Evolutionary conservation across 2,329 filamentous ascomycete genomes (phyloP), one percentile per base, ranked within the genome.

Genomic region (Aaosphaeria pasadenensis): DNA sequence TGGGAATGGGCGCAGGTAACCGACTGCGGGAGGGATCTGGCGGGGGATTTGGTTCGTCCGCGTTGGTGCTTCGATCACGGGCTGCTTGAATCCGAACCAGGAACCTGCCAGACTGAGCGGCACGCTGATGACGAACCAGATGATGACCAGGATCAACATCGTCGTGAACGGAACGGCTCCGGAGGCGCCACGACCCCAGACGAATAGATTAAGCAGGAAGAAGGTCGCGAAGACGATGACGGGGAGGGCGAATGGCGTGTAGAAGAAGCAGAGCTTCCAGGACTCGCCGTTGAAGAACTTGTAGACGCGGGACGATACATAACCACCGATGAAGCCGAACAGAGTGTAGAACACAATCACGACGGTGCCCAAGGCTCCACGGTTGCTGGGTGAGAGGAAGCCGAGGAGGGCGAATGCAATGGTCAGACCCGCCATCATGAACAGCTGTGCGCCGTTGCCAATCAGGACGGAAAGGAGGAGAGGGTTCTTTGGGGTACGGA

Each of bases 21-120:
- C 89, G 2, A 82, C 84, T 42, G 85, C 82, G 0, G 89, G 90
- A 7, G 94, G 94, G 44, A 99, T 95, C 74, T 99, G 94, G 51
- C 94, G 88, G 1, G 94, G 94, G 56, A 99, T 99, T 74, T 99
- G 94, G 79, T 99, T 99, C 45, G 90, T 96, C 61, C 89, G 88
- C 28, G 95, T 91, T 0, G 94, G 92, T 1, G 90, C 75, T 63
- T 91, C 84, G 45, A 95, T 77, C 9, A 81, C 78, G 61, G 81
- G 55, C 51, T 73, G 68, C 46, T 87, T 89, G 79, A 97, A 97
- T 31, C 91, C 94, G 39, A 97, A 70, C 91, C 91, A 99, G 40
- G 90, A 95, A 45, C 94, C 94, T 6, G 84, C 86, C 51, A 96
- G 82, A 30, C 91, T 96, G 39, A 97, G 80, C 5, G 94, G 94